Percentiles rank a stretch among this genome's conserved stretches.
Conservation (phyloP, 768 basidiomycete genomes). For the Termitomyces sp. region DNA sequence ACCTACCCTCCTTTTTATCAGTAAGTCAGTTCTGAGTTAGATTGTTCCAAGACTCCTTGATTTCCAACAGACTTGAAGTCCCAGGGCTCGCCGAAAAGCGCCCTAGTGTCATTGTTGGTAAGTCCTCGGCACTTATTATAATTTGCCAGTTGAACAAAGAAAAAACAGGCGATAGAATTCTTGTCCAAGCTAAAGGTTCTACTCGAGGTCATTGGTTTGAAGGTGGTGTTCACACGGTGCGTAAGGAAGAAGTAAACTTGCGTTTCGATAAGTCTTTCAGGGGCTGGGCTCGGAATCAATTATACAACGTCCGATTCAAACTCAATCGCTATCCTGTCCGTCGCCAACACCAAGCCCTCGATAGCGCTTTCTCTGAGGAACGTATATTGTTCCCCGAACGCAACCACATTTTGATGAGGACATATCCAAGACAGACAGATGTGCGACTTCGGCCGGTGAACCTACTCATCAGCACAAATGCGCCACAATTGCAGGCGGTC, state of each 20-base stretch:
- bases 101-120: slow-evolving; percentile 52
- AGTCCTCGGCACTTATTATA: slow-evolving; percentile 11
- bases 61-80: slow-evolving; percentile 28
- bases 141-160: neutral
- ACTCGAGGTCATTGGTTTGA: slow-evolving; percentile 45
- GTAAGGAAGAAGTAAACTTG: slow-evolving; percentile 44
- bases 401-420: slow-evolving; percentile 19
- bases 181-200: slow-evolving; percentile 39
- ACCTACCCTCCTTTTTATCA: slow-evolving; percentile 27
- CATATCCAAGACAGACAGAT: slow-evolving; percentile 9
- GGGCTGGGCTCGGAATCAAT: slow-evolving; percentile 25
- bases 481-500: slow-evolving; percentile 44
- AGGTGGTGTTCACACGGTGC: slow-evolving; percentile 52
- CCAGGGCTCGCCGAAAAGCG: slow-evolving; percentile 55
- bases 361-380: slow-evolving; percentile 35
- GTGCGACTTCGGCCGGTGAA: slow-evolving; percentile 30
- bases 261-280: slow-evolving; percentile 42
- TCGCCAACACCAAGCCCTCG: slow-evolving; percentile 56
- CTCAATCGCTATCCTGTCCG: slow-evolving; percentile 51
- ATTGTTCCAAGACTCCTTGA: neutral
- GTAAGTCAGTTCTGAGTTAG: slow-evolving; percentile 20
- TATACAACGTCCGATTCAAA: slow-evolving; percentile 50
- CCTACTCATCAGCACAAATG: slow-evolving; percentile 37
- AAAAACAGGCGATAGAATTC: slow-evolving; percentile 47
- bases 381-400: slow-evolving; percentile 46